Conservation (phyloP, 805 yeast genomes). For the Myxozyma geophila region DNA sequence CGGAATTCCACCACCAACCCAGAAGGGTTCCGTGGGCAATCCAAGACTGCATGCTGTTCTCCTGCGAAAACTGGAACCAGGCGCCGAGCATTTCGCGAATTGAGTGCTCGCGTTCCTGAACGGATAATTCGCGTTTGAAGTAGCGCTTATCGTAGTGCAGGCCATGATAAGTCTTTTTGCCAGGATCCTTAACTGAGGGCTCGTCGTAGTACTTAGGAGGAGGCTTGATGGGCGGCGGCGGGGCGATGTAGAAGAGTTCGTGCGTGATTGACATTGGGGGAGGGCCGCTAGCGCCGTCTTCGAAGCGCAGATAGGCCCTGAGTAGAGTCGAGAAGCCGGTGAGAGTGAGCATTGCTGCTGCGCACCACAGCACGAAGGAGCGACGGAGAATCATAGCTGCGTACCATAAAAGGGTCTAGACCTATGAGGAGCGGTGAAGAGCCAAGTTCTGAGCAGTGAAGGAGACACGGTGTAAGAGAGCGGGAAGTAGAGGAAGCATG, state of each 20-base stretch:
- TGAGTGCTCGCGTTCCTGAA: slow-evolving; percentile 50
- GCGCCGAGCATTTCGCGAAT: slow-evolving; percentile 54
- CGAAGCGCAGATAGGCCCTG: slow-evolving; percentile 2
- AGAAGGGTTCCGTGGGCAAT: slow-evolving; percentile 55
- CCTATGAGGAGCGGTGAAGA: background rate
- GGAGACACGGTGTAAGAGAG: background rate
- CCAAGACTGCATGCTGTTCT: slow-evolving; percentile 53
- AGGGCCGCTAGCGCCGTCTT: slow-evolving; percentile 4
- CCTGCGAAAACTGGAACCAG: slow-evolving; percentile 53
- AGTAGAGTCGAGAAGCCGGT: slow-evolving; percentile 20
- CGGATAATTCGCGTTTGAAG: slow-evolving; percentile 53
- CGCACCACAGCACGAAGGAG: slow-evolving; percentile 11
- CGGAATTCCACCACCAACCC: slow-evolving; percentile 58
- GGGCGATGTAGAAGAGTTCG: slow-evolving; percentile 36
- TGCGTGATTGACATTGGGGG: slow-evolving; percentile 34
- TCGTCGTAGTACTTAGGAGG: slow-evolving; percentile 36
- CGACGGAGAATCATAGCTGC: slow-evolving; percentile 26
- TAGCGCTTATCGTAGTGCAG: slow-evolving; percentile 68
- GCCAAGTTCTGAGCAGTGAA: background rate
- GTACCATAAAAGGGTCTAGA: background rate
- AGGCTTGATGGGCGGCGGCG: slow-evolving; percentile 20
- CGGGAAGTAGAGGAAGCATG: background rate
- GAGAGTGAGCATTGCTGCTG: slow-evolving; percentile 19
- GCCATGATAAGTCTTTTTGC: slow-evolving; percentile 35
- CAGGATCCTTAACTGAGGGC: slow-evolving; percentile 22